Evolutionary conservation across 805 yeast species (phyloP).

Genomic region (Candida takata): DNA sequence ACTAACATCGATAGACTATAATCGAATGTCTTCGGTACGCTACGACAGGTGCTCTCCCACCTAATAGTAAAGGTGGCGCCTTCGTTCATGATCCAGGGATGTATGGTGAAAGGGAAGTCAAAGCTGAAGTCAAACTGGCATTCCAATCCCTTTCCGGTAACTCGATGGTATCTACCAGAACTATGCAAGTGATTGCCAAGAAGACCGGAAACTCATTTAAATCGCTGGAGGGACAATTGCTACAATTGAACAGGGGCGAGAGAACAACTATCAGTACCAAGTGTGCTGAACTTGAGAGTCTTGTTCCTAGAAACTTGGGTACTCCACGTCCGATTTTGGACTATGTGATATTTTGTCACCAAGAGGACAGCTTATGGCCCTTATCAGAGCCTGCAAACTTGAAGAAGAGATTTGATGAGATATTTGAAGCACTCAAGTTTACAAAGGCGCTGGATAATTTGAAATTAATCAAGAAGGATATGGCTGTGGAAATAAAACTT

Average conservation of each 20-base stretch:
- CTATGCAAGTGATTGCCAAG: constrained; percentile 67
- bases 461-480: constrained; percentile 69
- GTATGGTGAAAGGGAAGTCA: constrained; percentile 65
- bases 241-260: constrained; percentile 57
- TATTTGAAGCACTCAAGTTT: constrained; percentile 89
- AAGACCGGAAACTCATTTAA: constrained; percentile 63
- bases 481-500: constrained; percentile 66
- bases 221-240: constrained; percentile 84
- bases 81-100: constrained; percentile 89
- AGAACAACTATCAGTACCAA: constrained; percentile 72
- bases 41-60: constrained; percentile 94
- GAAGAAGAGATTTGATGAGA: constrained; percentile 92
- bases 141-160: constrained; percentile 66
- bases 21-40: constrained; percentile 92
- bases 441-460: constrained; percentile 83
- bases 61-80: constrained; percentile 93
- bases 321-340: constrained; percentile 84
- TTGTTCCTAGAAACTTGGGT: constrained; percentile 79
- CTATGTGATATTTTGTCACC: constrained; percentile 94
- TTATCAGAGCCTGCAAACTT: constrained; percentile 81
- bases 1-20: constrained; percentile 41
- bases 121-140: constrained; percentile 87
- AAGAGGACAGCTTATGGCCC: constrained; percentile 97
- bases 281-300: constrained; percentile 74
- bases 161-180: constrained; percentile 80